Conservation (phyloP, 169 alveolate genomes). For the Amoebophrya sp. region DNA sequence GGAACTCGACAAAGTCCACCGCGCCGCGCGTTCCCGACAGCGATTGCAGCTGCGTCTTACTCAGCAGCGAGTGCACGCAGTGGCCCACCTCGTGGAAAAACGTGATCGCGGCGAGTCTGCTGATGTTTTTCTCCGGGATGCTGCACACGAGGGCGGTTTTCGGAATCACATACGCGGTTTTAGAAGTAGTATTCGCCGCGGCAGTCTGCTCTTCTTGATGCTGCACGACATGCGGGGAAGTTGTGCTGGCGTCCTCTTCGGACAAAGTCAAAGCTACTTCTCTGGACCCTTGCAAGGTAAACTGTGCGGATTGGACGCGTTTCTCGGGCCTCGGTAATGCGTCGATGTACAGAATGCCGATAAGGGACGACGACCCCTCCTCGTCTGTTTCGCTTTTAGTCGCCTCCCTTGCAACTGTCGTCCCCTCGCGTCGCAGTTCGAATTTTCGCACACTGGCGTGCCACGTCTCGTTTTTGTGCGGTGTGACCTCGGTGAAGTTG, state of each 20-base stretch:
- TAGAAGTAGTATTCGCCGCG: no score
- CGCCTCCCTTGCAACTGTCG: no score
- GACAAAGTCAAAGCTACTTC: no score
- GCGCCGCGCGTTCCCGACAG: conserved; percentile 52
- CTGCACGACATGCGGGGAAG: no score
- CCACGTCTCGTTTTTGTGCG: background rate
- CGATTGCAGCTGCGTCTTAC: conserved; percentile 14
- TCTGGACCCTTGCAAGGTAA: conserved; percentile 8
- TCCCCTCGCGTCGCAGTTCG: no score
- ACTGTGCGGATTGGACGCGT: conserved; percentile 35
- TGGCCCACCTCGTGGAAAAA: conserved; percentile 33
- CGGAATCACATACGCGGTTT: background rate
- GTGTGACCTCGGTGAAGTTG: background rate
- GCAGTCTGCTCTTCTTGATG: background rate
- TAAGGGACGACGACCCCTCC: background rate
- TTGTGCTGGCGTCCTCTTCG: no score
- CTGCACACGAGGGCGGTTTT: background rate
- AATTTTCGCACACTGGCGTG: background rate
- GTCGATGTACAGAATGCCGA: conserved; percentile 28
- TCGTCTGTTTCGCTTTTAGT: conserved; percentile 1
- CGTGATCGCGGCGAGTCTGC: background rate
- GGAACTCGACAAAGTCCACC: conserved; percentile 50
- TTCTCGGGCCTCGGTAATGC: conserved; percentile 12
- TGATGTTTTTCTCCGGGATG: background rate
- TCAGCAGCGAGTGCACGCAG: background rate